These are phyloP conservation scores for Leccinum disarticulatum DNA, from an alignment of 768 basidiomycete genomes.

Conservation along the genomic window DNA sequence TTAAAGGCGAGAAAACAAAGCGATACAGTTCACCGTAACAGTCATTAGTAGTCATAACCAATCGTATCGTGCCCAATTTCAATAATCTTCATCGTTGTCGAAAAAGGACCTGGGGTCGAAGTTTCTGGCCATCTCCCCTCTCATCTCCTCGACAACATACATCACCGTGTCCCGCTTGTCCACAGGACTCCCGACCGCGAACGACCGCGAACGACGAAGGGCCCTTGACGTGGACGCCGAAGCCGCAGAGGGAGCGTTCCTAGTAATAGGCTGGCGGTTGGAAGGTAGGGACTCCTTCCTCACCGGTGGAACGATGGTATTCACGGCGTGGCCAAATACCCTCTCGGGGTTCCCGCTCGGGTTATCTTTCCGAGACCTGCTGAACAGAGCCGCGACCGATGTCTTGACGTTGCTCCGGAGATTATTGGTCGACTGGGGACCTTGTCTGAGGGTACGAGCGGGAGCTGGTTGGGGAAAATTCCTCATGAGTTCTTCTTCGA, in stretches of 20 bases:
- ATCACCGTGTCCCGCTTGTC: slow-evolving; percentile 11
- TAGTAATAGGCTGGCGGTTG: neutral
- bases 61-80: neutral
- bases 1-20: neutral
- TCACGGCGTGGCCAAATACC: slow-evolving; percentile 20
- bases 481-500: slow-evolving; percentile 9
- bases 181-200: slow-evolving; percentile 12
- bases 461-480: slow-evolving; percentile 1
- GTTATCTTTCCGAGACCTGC: slow-evolving; percentile 3
- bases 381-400: slow-evolving; percentile 6
- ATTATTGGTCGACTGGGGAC: slow-evolving; percentile 3
- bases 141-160: slow-evolving; percentile 21
- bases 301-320: slow-evolving; percentile 8
- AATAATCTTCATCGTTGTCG: slow-evolving; percentile 9
- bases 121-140: slow-evolving; percentile 13
- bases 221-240: neutral
- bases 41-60: neutral
- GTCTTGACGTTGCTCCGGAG: slow-evolving; percentile 6
- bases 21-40: neutral
- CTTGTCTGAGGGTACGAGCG: slow-evolving; percentile 11
- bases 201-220: slow-evolving; percentile 31
- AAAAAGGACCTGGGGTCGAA: slow-evolving; percentile 23
- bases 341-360: slow-evolving; percentile 1
- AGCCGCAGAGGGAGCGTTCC: neutral
- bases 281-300: slow-evolving; percentile 18